Percentiles rank a stretch among this genome's conserved stretches.
These are phyloP conservation scores for Knoxdaviesia capensis DNA, from an alignment of 2,329 filamentous ascomycete genomes.

Conservation along the genomic window DNA sequence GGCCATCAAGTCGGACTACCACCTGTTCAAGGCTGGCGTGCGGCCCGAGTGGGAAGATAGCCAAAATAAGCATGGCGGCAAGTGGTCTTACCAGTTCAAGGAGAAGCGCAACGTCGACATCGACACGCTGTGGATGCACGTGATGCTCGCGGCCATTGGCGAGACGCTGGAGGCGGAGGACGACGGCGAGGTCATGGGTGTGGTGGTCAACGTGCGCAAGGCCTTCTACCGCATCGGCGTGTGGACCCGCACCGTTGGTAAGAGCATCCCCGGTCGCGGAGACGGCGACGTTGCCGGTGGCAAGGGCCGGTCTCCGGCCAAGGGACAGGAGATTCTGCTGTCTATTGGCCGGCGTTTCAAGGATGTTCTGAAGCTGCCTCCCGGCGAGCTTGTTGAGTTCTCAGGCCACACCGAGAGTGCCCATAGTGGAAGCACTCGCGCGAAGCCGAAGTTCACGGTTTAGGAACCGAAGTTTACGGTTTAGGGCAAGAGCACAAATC, in stretches of 20 bases:
- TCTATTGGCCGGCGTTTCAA: conserved; percentile 84
- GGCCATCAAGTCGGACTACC: conserved; percentile 95
- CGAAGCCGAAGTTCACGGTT: conserved; percentile 82
- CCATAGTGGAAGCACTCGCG: conserved; percentile 79
- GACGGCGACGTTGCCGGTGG: conserved; percentile 52
- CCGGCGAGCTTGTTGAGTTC: conserved; percentile 71
- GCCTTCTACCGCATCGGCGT: conserved; percentile 94
- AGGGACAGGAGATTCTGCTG: conserved; percentile 69
- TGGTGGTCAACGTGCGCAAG: conserved; percentile 97
- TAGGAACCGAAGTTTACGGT: conserved; percentile 20
- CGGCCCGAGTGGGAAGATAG: conserved; percentile 96
- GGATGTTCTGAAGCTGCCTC: conserved; percentile 63
- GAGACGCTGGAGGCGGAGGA: conserved; percentile 91
- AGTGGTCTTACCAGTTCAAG: conserved; percentile 98
- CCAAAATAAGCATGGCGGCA: conserved; percentile 98
- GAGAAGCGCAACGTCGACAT: conserved; percentile 83
- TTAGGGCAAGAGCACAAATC: no score
- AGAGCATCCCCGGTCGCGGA: conserved; percentile 57
- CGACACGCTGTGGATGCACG: conserved; percentile 89
- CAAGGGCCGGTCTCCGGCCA: conserved; percentile 59
- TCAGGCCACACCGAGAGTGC: conserved; percentile 91
- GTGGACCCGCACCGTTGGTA: conserved; percentile 90
- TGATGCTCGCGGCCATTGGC: conserved; percentile 90
- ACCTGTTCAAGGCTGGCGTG: conserved; percentile 95
- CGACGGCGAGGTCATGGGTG: conserved; percentile 96